phyloP scores from a whole-genome alignment of 2,329 filamentous ascomycete genomes.

The Aspergillus costaricaensis region DNA sequence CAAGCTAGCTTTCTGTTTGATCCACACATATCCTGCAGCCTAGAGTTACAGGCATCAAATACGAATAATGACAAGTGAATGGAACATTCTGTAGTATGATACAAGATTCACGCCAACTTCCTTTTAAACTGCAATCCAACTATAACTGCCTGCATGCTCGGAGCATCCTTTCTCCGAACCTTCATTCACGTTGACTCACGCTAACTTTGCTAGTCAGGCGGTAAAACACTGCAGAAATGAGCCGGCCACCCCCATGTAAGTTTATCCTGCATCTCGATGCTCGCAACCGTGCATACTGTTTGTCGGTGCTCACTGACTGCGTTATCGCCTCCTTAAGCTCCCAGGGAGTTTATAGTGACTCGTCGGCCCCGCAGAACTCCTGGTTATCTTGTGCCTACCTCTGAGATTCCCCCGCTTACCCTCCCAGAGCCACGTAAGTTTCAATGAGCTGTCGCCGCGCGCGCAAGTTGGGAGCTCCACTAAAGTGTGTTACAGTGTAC shows the following conservation, averaged over 20 bases:
- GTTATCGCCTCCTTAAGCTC: slow-evolving; percentile 10
- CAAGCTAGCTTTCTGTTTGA: slow-evolving; percentile 9
- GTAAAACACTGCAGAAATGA: slow-evolving; percentile 32
- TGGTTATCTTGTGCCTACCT: slow-evolving; percentile 8
- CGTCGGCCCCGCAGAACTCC: background rate
- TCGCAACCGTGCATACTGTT: slow-evolving; percentile 7
- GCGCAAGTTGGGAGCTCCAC: slow-evolving; percentile 6
- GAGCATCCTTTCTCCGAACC: background rate
- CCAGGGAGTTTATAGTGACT: slow-evolving; percentile 11
- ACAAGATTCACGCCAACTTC: background rate
- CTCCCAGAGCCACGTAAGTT: slow-evolving; percentile 20
- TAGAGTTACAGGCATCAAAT: background rate
- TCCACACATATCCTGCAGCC: background rate
- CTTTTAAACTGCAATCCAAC: too few species aligned
- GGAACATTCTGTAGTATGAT: background rate
- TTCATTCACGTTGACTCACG: background rate
- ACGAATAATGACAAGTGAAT: slow-evolving; percentile 5
- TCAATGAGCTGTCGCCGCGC: background rate
- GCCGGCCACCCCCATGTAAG: slow-evolving; percentile 22
- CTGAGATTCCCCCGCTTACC: slow-evolving; percentile 15
- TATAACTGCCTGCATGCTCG: background rate
- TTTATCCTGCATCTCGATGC: slow-evolving; percentile 14
- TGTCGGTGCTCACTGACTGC: slow-evolving; percentile 7
- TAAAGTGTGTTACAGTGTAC: slow-evolving; percentile 15
- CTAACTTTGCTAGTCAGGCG: slow-evolving; percentile 27